Evolutionary conservation across 495 filamentous ascomycete genomes (phyloP).

Genomic region (Achaetomiella virescens): DNA sequence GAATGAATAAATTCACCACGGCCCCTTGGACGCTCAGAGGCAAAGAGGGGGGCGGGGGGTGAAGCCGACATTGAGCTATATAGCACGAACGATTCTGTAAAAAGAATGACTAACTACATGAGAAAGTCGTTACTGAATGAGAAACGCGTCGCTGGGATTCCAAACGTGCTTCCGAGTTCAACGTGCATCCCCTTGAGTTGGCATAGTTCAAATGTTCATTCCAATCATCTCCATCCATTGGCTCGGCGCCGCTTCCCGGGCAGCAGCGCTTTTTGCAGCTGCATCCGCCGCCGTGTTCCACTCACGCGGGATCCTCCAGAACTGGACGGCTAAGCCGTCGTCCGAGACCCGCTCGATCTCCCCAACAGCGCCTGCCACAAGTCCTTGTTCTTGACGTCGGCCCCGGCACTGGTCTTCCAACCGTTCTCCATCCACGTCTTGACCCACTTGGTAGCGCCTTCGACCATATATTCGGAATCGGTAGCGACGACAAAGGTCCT

Average conservation of each 20-base stretch:
- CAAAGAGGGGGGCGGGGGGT: too few species aligned
- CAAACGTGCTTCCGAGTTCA: too few species aligned
- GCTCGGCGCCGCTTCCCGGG: background rate
- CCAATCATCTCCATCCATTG: background rate
- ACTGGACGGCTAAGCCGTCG: slow-evolving; percentile 26
- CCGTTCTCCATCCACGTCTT: slow-evolving; percentile 36
- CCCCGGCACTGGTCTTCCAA: slow-evolving; percentile 27
- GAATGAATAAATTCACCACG: too few species aligned
- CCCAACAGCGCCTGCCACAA: slow-evolving; percentile 38
- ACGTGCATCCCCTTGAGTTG: too few species aligned
- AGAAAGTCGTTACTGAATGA: too few species aligned
- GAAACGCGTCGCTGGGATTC: too few species aligned
- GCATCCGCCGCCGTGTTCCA: slow-evolving; percentile 37
- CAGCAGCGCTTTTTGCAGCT: slow-evolving; percentile 34
- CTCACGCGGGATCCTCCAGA: slow-evolving; percentile 41
- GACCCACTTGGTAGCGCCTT: slow-evolving; percentile 36
- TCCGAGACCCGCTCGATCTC: slow-evolving; percentile 26
- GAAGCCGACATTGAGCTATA: too few species aligned
- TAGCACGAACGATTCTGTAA: too few species aligned
- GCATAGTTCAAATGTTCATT: background rate
- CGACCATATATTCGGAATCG: slow-evolving; percentile 41
- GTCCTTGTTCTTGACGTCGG: slow-evolving; percentile 35
- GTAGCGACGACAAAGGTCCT: slow-evolving; percentile 40
- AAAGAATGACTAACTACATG: too few species aligned
- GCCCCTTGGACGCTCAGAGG: too few species aligned